Base-by-base conservation (phyloP, 768 basidiomycete genomes). In the Collybiopsis confluens region DNA sequence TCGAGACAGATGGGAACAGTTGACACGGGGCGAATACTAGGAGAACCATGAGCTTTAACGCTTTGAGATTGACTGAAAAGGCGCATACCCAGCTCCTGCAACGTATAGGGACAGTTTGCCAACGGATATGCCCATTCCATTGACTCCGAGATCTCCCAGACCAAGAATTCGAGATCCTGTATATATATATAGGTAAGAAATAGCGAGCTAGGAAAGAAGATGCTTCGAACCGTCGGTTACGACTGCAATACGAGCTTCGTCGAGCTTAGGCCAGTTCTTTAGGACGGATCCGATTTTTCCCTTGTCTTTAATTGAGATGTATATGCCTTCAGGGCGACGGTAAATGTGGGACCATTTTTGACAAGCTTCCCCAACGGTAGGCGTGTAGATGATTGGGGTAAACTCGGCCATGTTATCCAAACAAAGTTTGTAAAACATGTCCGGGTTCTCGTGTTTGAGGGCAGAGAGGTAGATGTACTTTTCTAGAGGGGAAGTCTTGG, bases 101-200 rank as follows among this genome's bases (percentile, higher is more conserved):
- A 93, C 77, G 65, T 95, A 96, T 16, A 97, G 78, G 16, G 89
- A 90, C 6, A 98, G 76, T 69, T 97, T 96, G n/a, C 94, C 94
- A 47, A 94, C 86, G 7, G 89, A 83, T 61, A 96, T 92, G 0
- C 86, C 86, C 88, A 90, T 90, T 11, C 88, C 56, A 13, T 56
- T 56, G 26, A 53, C 50, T 16, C 56, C 71, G 60, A 28, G 59
- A 65, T 2, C 52, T 33, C 52, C 52, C 9, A 53, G 42, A 45
- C 52, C 52, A 20, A 97, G 80, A 61, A 96, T 94, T 44, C 94
- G 85, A 16, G 89, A 91, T 33, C 88, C 91, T 82, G 59, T 21
- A 28, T 62, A 37, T 35, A n/a, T 33, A 20, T 21, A 36, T 24
- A 50, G 30, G 23, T 37, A 7, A 45, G 50, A 42, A 43, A 35